phyloP scores from a whole-genome alignment of 305 asterid genomes.

The Rubia balearica region DNA sequence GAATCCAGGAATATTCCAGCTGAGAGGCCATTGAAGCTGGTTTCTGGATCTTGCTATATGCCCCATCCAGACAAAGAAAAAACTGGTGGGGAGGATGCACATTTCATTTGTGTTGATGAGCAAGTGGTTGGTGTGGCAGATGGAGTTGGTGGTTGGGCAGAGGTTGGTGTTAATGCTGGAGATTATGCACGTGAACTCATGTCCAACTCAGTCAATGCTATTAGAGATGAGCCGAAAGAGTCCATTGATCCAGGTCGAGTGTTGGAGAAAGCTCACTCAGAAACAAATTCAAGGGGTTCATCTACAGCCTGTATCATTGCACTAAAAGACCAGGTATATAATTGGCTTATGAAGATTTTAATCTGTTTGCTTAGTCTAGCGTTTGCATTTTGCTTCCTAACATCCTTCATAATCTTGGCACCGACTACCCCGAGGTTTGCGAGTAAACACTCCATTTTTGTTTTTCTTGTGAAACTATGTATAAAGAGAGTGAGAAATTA shows the following conservation, averaged over 20 bases:
- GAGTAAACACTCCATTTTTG: neutral
- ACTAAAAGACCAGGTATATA: conserved; percentile 58
- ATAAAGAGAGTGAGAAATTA: neutral
- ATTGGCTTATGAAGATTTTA: neutral
- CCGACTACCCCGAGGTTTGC: neutral
- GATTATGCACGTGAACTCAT: conserved; percentile 69
- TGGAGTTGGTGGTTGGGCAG: conserved; percentile 98
- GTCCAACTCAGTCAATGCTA: conserved; percentile 57
- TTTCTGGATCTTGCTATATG: conserved; percentile 65
- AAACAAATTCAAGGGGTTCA: conserved; percentile 65
- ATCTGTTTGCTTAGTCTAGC: neutral
- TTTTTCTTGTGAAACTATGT: neutral
- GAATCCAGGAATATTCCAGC: conserved; percentile 24
- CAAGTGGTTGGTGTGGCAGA: conserved; percentile 80
- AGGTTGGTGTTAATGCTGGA: conserved; percentile 77
- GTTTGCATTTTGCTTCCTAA: neutral
- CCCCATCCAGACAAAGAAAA: conserved; percentile 80
- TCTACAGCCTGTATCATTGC: conserved; percentile 82
- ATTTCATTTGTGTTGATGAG: conserved; percentile 65
- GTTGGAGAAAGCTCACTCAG: conserved; percentile 60
- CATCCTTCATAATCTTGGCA: neutral
- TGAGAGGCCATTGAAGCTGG: conserved; percentile 36
- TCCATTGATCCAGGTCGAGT: conserved; percentile 53
- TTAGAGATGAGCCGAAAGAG: conserved; percentile 34
- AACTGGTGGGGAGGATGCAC: conserved; percentile 96